These are phyloP conservation scores for Pseudozyma pruni DNA, from an alignment of 1,284 basidiomycete genomes.

Conservation along the genomic window DNA sequence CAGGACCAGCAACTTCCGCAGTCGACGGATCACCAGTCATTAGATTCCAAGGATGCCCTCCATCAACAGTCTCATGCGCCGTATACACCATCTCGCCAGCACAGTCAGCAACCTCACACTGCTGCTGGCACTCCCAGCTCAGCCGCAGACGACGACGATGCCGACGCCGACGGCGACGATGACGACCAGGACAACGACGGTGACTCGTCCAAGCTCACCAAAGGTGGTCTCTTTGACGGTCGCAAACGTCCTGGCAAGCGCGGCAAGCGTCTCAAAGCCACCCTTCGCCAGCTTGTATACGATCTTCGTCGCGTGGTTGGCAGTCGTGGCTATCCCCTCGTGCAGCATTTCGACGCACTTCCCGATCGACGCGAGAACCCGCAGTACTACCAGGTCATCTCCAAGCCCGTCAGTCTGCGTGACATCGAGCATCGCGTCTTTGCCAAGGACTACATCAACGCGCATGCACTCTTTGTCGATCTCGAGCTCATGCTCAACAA, in stretches of 20 bases:
- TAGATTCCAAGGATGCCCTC: background rate
- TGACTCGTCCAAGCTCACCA: conserved; percentile 40
- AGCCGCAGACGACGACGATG: conserved; percentile 36
- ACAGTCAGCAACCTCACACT: conserved; percentile 27
- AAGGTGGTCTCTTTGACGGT: conserved; percentile 43
- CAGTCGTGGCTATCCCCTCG: conserved; percentile 40
- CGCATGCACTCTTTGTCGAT: conserved; percentile 57
- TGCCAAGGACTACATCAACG: conserved; percentile 59
- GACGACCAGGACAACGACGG: conserved; percentile 21
- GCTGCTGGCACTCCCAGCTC: conserved; percentile 32
- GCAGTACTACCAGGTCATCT: conserved; percentile 64
- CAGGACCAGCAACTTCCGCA: conserved; percentile 12
- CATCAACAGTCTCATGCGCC: conserved; percentile 8
- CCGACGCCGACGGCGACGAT: conserved; percentile 19
- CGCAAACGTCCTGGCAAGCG: conserved; percentile 55
- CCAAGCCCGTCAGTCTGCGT: conserved; percentile 53
- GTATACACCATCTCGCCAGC: conserved; percentile 24
- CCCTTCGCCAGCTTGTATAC: conserved; percentile 53
- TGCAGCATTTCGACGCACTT: conserved; percentile 57
- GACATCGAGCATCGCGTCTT: conserved; percentile 57
- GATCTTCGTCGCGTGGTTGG: conserved; percentile 42
- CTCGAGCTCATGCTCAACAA: conserved; percentile 64
- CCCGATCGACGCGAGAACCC: conserved; percentile 58
- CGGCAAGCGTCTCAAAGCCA: conserved; percentile 62
- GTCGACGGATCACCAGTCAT: conserved; percentile 7